Percentiles rank a stretch among this genome's conserved stretches.
Evolutionary conservation across 1,139 yeast species (phyloP).

Genomic region (Arxiozyma telluris): DNA sequence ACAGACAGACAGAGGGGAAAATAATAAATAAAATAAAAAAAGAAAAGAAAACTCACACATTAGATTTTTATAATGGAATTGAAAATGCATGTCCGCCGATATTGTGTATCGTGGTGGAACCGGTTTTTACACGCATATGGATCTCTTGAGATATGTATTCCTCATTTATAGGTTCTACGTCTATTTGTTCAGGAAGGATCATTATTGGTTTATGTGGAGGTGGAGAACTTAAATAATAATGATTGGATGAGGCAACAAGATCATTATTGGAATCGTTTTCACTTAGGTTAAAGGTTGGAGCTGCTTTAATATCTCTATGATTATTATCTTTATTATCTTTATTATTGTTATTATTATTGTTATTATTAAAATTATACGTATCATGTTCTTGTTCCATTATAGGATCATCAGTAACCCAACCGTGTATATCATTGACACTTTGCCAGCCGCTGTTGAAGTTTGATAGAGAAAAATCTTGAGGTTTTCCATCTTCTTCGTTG

Average conservation of each 20-base stretch:
- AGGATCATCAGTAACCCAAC: slow-evolving; percentile 4
- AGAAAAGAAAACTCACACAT: no score
- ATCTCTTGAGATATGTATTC: slow-evolving; percentile 20
- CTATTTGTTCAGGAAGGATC: not conserved
- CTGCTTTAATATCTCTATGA: not conserved
- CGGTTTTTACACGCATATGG: slow-evolving; percentile 39
- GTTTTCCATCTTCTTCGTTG: slow-evolving; percentile 6
- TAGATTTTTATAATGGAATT: slow-evolving; percentile 25
- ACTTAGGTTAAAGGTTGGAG: slow-evolving; percentile 12
- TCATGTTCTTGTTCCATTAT: not conserved
- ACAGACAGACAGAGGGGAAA: no score
- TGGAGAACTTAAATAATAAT: not conserved
- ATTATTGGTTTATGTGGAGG: slow-evolving; percentile 3
- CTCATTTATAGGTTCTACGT: slow-evolving; percentile 15
- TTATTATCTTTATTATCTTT: no score
- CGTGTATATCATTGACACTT: slow-evolving; percentile 29
- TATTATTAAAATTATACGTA: no score
- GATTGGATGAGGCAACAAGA: not conserved
- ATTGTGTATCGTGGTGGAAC: slow-evolving; percentile 38
- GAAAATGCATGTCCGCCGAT: slow-evolving; percentile 33
- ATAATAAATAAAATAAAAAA: no score
- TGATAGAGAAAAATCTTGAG: slow-evolving; percentile 7
- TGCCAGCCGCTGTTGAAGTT: slow-evolving; percentile 26
- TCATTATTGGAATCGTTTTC: not conserved
- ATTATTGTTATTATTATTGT: no score